Base-by-base conservation (phyloP, 129 eudicot species). In the Tanacetum coccineum region DNA sequence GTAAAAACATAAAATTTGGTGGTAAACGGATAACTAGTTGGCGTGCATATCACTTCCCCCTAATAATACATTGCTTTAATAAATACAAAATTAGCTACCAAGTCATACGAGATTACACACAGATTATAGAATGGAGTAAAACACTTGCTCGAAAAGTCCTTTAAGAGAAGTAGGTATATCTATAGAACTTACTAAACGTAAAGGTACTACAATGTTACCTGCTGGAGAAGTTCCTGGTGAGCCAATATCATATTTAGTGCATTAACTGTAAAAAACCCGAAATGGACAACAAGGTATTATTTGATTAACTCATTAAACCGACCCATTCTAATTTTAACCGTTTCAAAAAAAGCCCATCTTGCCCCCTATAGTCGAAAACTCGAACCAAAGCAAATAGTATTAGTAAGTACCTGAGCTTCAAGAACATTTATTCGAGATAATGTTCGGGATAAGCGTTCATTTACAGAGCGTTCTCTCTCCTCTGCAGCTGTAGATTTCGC, bases 401-500 rank as follows among this genome's bases (percentile, higher is more conserved):
- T 26, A 79, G 67, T 22, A 50, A 72, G 26, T 70, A 91, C 97
- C 97, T 91, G 97, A 76, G 96, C 96, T 82, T 91, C 97, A 47
- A 91, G 94, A 76, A 91, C 97, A 70, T 83, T 85, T 65, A 87
- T 78, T 48, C 97, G 86, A 68, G 97, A 91, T 71, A 87, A 71
- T 20, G 97, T 91, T 71, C 85, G 97, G 48, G 96, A 85, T 17
- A 91, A 72, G 26, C 96, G 94, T 70, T 91, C 97, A 62, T 79
- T 87, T 52, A 87, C 73, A 32, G 96, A 91, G 65, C 85, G 81
- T 71, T 87, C 97, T 74, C 82, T 85, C 80, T 91, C 97, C 83
- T 91, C 97, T 59, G 96, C 86, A 70, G 87, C 77, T 50, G 96
- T 94, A 77, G 96, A 85, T 81, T 88, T 91, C 77, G 90, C 87